Conservation (phyloP, 2,329 filamentous ascomycete species). For the Fusarium verrucosum region DNA sequence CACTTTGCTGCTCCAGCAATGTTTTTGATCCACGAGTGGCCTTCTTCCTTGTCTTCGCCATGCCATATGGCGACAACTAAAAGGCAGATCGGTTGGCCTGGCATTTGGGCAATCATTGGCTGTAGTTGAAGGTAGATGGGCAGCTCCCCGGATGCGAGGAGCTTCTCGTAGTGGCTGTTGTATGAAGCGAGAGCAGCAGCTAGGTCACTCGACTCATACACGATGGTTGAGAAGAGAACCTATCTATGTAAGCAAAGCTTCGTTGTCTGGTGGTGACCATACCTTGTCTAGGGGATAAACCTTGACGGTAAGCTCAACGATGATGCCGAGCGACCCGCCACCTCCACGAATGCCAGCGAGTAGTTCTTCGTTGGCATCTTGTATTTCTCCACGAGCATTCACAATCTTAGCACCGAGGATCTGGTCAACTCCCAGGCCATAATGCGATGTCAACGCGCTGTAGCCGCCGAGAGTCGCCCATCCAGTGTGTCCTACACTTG, state of each 20-base stretch:
- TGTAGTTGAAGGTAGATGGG: background rate
- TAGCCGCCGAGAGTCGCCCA: conserved; percentile 24
- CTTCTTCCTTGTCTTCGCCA: background rate
- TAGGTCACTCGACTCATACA: conserved; percentile 7
- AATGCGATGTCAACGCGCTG: background rate
- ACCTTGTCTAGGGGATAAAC: background rate
- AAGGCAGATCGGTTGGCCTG: background rate
- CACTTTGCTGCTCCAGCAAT: background rate
- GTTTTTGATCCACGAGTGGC: background rate
- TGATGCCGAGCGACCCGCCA: conserved; percentile 6
- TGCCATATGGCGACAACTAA: background rate
- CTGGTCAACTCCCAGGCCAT: conserved; percentile 16
- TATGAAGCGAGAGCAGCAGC: accelerated
- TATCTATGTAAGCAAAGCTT: accelerated
- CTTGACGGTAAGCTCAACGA: conserved; percentile 8
- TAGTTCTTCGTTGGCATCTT: conserved; percentile 2
- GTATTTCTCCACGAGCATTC: background rate
- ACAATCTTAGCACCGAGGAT: conserved; percentile 10
- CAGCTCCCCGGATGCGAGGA: background rate
- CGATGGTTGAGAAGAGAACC: background rate
- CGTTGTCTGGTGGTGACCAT: accelerated
- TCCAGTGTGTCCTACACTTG: conserved; percentile 20
- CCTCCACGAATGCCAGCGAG: conserved; percentile 14
- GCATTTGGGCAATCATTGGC: background rate
- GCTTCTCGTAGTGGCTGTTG: background rate